Evolutionary conservation across 768 basidiomycete species (phyloP).

Genomic region (Mycena indigotica): DNA sequence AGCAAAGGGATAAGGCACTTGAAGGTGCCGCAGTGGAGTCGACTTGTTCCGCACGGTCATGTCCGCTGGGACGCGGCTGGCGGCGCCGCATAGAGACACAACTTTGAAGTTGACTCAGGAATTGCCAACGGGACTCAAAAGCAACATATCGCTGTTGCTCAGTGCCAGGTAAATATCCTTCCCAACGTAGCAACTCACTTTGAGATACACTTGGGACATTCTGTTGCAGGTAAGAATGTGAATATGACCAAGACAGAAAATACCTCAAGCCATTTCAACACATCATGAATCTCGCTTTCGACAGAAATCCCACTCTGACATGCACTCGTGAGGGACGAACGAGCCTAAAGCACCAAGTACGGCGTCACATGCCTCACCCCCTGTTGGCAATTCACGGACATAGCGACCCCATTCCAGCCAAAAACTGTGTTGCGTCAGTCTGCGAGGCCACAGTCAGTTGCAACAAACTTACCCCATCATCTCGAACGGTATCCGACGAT

Average conservation of each 20-base stretch:
- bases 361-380: background rate
- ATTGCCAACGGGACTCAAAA: conserved; percentile 18
- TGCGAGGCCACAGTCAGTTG: too few species aligned
- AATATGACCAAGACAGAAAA: background rate
- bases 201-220: conserved; percentile 1
- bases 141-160: conserved; percentile 7
- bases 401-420: conserved; percentile 24
- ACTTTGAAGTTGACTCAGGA: too few species aligned
- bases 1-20: too few species aligned
- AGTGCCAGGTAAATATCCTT: conserved; percentile 1
- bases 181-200: conserved; percentile 13
- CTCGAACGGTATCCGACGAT: conserved; percentile 1
- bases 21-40: too few species aligned
- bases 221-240: background rate
- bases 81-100: too few species aligned
- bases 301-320: conserved; percentile 1
- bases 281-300: conserved; percentile 16
- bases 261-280: conserved; percentile 22
- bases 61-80: too few species aligned
- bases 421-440: too few species aligned
- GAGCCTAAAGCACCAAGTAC: conserved; percentile 4
- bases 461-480: conserved; percentile 9
- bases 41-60: too few species aligned
- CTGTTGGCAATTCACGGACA: conserved; percentile 8
- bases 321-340: conserved; percentile 10